Percentiles rank a stretch among this genome's conserved stretches.
Conservation (phyloP, 768 basidiomycete genomes). For the Mycena latifolia region DNA sequence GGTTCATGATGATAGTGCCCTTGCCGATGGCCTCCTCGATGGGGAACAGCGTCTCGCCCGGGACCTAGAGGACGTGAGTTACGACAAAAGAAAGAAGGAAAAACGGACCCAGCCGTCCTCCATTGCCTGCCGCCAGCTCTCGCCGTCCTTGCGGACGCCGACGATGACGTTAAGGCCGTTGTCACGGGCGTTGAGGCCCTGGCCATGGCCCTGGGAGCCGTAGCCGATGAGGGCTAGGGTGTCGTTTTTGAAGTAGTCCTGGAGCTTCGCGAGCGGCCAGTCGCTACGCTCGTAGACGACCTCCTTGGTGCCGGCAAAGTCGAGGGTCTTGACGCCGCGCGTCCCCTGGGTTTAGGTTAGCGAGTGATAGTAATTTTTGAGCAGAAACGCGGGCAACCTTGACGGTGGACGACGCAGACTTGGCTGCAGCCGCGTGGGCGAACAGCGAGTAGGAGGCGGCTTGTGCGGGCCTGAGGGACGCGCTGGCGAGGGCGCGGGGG, state of each 20-base stretch:
- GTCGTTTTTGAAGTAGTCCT: slow-evolving; percentile 99
- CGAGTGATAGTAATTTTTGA: too few relatives aligned
- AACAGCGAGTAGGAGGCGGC: slow-evolving; percentile 79
- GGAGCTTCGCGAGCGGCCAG: slow-evolving; percentile 98
- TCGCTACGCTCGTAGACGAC: slow-evolving; percentile 95
- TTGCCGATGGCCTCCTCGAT: slow-evolving; percentile 97
- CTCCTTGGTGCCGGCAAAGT: slow-evolving; percentile 96
- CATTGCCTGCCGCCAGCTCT: slow-evolving; percentile 95
- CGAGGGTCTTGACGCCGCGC: slow-evolving; percentile 94
- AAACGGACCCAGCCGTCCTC: slow-evolving; percentile 95
- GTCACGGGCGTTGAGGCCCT: slow-evolving; percentile 98
- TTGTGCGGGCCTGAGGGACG: slow-evolving; percentile 56
- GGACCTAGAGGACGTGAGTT: slow-evolving; percentile 65
- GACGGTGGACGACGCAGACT: slow-evolving; percentile 47
- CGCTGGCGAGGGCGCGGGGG: slow-evolving; percentile 60
- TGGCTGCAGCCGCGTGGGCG: slow-evolving; percentile 59
- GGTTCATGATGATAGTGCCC: slow-evolving; percentile 99
- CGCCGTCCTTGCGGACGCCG: slow-evolving; percentile 97
- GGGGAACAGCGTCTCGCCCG: slow-evolving; percentile 97
- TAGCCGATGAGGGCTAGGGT: slow-evolving; percentile 99
- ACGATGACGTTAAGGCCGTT: slow-evolving; percentile 99
- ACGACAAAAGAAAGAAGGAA: slow-evolving; percentile 6
- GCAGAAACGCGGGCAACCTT: too few relatives aligned
- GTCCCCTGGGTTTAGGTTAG: slow-evolving; percentile 51
- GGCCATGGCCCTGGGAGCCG: slow-evolving; percentile 98